Percentiles rank a stretch among this genome's conserved stretches.
Conservation (phyloP, 345 rosid species). For the Geranium rotundifolium region DNA sequence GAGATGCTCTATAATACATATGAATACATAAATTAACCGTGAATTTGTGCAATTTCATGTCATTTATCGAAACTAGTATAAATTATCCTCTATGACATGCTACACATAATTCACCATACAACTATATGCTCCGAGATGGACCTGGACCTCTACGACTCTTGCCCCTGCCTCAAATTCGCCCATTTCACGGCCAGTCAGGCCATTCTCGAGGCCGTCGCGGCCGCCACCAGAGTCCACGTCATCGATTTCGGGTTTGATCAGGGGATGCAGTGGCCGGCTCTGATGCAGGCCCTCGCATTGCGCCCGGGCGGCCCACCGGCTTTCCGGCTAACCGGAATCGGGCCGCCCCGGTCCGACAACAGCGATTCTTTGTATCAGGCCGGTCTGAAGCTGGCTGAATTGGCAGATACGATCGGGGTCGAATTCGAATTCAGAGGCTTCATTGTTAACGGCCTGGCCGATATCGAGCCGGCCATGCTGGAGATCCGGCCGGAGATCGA, state of each 20-base stretch:
- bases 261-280: conserved; percentile 1
- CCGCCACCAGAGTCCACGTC: not conserved
- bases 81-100: too few relatives aligned
- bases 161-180: conserved; percentile 5
- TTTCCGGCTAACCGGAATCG: too few relatives aligned
- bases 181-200: conserved; percentile 3
- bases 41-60: too few relatives aligned
- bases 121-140: too few relatives aligned
- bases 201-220: conserved; percentile 1
- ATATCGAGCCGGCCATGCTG: not conserved
- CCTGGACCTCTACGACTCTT: conserved; percentile 3
- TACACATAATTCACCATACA: too few relatives aligned
- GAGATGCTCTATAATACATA: too few relatives aligned
- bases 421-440: not conserved
- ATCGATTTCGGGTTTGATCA: not conserved
- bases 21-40: too few relatives aligned
- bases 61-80: too few relatives aligned
- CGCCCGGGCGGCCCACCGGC: conserved; percentile 5
- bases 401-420: not conserved
- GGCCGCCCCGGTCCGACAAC: not conserved
- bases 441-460: not conserved
- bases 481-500: not conserved
- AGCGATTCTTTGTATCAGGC: not conserved
- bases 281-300: conserved; percentile 3
- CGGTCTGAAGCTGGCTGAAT: not conserved